These are phyloP conservation scores for Cladosporium sp. DNA, from an alignment of 2,329 filamentous ascomycete species.

Conservation along the genomic window DNA sequence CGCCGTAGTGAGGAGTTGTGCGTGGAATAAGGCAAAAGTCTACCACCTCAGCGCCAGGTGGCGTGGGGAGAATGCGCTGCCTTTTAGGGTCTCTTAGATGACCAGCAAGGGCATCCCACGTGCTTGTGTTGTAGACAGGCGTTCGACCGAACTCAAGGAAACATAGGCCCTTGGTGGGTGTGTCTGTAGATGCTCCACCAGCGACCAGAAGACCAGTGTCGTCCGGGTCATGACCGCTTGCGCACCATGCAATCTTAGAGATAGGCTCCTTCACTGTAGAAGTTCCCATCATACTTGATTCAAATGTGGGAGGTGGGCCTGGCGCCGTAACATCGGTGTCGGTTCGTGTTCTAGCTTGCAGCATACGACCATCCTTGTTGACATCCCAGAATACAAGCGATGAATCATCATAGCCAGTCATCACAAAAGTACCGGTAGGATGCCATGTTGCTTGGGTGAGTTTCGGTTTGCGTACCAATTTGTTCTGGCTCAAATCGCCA, in stretches of 20 bases:
- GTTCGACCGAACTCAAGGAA: constrained; percentile 87
- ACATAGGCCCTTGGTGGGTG: constrained; percentile 69
- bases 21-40: constrained; percentile 83
- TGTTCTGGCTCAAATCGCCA: constrained; percentile 58
- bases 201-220: constrained; percentile 85
- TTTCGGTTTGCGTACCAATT: constrained; percentile 62
- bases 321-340: constrained; percentile 69
- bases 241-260: constrained; percentile 82
- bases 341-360: constrained; percentile 77
- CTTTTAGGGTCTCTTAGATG: constrained; percentile 75
- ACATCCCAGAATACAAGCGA: constrained; percentile 89
- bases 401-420: constrained; percentile 84
- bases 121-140: constrained; percentile 84
- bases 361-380: constrained; percentile 70
- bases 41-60: constrained; percentile 68
- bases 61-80: constrained; percentile 67
- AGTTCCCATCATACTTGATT: constrained; percentile 37
- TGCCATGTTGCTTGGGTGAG: constrained; percentile 88
- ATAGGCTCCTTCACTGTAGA: constrained; percentile 67
- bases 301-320: constrained; percentile 20
- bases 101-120: constrained; percentile 74
- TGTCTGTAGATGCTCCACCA: constrained; percentile 67
- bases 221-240: constrained; percentile 78
- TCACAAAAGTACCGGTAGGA: constrained; percentile 82
- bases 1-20: constrained; percentile 75